Evolutionary conservation across 768 basidiomycete species (phyloP).

Genomic region (Trametes punicea): DNA sequence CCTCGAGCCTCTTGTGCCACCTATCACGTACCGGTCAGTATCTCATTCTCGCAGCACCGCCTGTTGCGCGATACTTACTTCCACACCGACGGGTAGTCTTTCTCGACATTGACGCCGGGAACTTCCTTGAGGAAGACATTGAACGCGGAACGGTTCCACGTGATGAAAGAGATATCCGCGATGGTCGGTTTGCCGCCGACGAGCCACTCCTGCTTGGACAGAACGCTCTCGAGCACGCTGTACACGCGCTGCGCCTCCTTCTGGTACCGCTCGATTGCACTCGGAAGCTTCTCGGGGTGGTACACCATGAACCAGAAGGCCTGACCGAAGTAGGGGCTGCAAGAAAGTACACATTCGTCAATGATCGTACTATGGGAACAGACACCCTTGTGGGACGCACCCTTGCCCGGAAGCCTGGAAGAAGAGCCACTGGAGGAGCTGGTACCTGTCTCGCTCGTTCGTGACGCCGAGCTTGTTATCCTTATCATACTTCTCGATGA

Average conservation of each 20-base stretch:
- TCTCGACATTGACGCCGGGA: slow-evolving; percentile 15
- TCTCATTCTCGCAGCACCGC: too few relatives aligned
- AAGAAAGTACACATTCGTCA: background rate
- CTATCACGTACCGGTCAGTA: background rate
- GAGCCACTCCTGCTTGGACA: slow-evolving; percentile 30
- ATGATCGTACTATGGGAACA: too few relatives aligned
- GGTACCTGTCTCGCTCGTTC: slow-evolving; percentile 17
- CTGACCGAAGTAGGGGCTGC: slow-evolving; percentile 30
- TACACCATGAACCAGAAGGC: slow-evolving; percentile 26
- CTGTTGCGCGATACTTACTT: slow-evolving; percentile 10
- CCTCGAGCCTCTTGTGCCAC: slow-evolving; percentile 24
- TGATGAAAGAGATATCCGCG: slow-evolving; percentile 27
- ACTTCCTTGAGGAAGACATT: slow-evolving; percentile 7
- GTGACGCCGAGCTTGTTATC: slow-evolving; percentile 33
- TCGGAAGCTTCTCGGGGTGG: slow-evolving; percentile 30
- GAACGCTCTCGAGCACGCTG: slow-evolving; percentile 28
- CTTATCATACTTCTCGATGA: slow-evolving; percentile 42
- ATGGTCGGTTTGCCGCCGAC: slow-evolving; percentile 28
- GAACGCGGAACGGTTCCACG: slow-evolving; percentile 23
- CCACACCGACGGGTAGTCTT: slow-evolving; percentile 22
- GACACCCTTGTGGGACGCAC: background rate
- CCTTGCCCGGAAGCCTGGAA: slow-evolving; percentile 35
- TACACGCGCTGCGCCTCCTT: slow-evolving; percentile 29
- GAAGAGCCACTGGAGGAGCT: slow-evolving; percentile 41
- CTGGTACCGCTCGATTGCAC: slow-evolving; percentile 30